phyloP scores from a whole-genome alignment of 306 rosid species.

The Prunus salicina region DNA sequence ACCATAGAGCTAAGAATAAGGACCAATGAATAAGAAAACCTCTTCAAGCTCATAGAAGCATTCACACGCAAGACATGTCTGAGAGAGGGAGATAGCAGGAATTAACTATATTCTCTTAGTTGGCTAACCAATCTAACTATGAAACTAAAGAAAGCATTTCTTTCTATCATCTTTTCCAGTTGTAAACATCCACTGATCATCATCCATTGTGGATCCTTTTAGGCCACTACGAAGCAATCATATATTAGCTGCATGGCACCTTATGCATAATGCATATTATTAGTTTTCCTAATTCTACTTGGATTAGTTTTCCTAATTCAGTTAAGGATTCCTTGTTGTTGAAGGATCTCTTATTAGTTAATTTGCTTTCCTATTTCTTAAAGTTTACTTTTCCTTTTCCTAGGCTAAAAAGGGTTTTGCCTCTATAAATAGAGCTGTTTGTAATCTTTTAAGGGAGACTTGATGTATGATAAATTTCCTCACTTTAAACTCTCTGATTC shows the following conservation, averaged over 20 bases:
- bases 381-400: too few relatives aligned
- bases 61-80: constrained; percentile 6
- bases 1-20: constrained; percentile 26
- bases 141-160: neutral
- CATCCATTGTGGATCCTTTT: neutral
- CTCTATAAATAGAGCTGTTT: too few relatives aligned
- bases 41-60: constrained; percentile 5
- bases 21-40: constrained; percentile 5
- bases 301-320: too few relatives aligned
- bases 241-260: neutral
- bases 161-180: neutral
- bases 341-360: too few relatives aligned
- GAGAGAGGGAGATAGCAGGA: neutral
- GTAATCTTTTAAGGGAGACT: too few relatives aligned
- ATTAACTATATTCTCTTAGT: neutral
- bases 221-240: neutral
- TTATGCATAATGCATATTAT: too few relatives aligned
- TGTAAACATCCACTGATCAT: neutral
- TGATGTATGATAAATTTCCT: too few relatives aligned
- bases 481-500: too few relatives aligned
- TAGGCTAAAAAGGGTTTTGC: too few relatives aligned
- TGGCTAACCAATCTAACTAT: neutral
- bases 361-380: too few relatives aligned
- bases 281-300: too few relatives aligned
- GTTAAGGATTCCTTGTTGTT: too few relatives aligned